Evolutionary conservation across 139 green algal species (phyloP).

Genomic region (Chlorella vulgaris): DNA sequence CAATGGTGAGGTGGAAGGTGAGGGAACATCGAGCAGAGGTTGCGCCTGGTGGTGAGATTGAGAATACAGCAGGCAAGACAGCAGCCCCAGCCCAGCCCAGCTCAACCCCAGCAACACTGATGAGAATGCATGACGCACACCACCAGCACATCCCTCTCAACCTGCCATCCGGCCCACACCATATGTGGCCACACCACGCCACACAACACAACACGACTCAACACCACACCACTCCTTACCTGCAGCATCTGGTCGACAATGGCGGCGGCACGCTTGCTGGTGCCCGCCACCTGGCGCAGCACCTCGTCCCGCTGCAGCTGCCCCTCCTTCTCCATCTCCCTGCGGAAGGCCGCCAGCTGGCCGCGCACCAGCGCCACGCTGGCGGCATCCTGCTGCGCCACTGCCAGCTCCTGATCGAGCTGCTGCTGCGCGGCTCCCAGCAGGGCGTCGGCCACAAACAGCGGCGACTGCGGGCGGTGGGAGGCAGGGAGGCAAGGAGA

Average conservation of each 20-base stretch:
- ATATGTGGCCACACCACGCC: too few relatives aligned
- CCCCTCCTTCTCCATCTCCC: conserved; percentile 83
- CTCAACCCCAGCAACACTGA: too few relatives aligned
- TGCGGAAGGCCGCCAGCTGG: conserved; percentile 76
- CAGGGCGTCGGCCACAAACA: conserved; percentile 87
- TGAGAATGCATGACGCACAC: neutral
- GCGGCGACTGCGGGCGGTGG: conserved; percentile 72
- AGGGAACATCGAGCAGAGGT: too few relatives aligned
- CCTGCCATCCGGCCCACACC: too few relatives aligned
- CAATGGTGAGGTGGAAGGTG: neutral
- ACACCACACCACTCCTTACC: neutral
- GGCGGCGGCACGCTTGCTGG: conserved; percentile 37
- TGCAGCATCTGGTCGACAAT: conserved; percentile 77
- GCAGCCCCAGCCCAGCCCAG: too few relatives aligned
- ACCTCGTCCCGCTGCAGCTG: conserved; percentile 61
- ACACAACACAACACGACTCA: neutral
- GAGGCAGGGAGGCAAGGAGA: neutral
- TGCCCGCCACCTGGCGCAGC: conserved; percentile 42
- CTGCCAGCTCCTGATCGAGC: conserved; percentile 56
- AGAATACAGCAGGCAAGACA: too few relatives aligned
- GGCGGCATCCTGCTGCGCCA: conserved; percentile 51
- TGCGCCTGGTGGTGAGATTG: too few relatives aligned
- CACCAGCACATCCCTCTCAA: too few relatives aligned
- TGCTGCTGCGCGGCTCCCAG: conserved; percentile 65
- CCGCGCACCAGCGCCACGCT: conserved; percentile 60